These are phyloP conservation scores for Mycena filopes DNA, from an alignment of 768 basidiomycete species.

Conservation along the genomic window DNA sequence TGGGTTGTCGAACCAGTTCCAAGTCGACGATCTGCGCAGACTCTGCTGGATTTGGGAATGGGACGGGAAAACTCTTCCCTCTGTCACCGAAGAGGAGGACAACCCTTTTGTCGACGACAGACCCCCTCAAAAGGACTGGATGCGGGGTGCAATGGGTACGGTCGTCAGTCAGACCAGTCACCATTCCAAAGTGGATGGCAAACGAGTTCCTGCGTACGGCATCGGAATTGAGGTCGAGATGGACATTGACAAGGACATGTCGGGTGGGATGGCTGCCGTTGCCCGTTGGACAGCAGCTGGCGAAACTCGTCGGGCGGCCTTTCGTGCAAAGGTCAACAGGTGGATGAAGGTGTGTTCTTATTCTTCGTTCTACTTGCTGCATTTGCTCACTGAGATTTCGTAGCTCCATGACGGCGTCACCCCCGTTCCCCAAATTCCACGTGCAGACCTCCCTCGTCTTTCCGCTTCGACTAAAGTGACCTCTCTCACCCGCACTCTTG, in stretches of 20 bases:
- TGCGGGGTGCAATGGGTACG: conserved; percentile 83
- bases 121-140: conserved; percentile 71
- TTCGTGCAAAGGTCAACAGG: conserved; percentile 66
- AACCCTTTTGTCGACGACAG: conserved; percentile 74
- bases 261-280: conserved; percentile 87
- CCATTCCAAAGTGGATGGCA: conserved; percentile 70
- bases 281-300: conserved; percentile 85
- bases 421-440: conserved; percentile 67
- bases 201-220: conserved; percentile 83
- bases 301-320: conserved; percentile 67
- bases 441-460: conserved; percentile 73
- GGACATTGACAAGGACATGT: conserved; percentile 84
- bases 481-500: conserved; percentile 74
- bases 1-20: conserved; percentile 72
- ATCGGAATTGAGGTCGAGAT: conserved; percentile 90
- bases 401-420: conserved; percentile 62
- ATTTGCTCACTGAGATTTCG: conserved; percentile 16
- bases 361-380: background rate
- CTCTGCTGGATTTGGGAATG: conserved; percentile 94
- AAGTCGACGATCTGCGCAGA: conserved; percentile 74
- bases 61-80: conserved; percentile 64
- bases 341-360: conserved; percentile 69
- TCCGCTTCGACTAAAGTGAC: conserved; percentile 65
- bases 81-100: conserved; percentile 59
- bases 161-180: conserved; percentile 79